Conservation (phyloP, 1,139 yeast species). For the Saccharomyces hybrid region DNA sequence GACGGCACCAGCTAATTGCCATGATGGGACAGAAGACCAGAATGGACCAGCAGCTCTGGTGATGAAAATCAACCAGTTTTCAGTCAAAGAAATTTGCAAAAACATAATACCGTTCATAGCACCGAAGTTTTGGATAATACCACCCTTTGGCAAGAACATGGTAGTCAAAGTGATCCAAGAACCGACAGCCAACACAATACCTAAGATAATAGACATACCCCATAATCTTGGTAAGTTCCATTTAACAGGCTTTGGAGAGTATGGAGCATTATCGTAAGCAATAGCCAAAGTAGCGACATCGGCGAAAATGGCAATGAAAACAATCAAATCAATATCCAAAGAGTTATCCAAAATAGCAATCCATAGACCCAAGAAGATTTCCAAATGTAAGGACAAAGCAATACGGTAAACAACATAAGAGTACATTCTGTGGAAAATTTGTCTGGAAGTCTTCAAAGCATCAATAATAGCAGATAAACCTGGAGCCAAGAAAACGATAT, state of each 20-base stretch:
- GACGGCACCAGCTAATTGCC: constrained; percentile 91
- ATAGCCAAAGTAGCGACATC: constrained; percentile 90
- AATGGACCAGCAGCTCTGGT: constrained; percentile 92
- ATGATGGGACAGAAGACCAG: constrained; percentile 85
- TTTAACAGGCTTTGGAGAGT: constrained; percentile 90
- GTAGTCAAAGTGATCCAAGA: constrained; percentile 88
- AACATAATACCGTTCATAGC: constrained; percentile 81
- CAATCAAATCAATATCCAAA: constrained; percentile 75
- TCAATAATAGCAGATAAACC: constrained; percentile 91
- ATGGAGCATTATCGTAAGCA: constrained; percentile 96
- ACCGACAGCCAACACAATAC: constrained; percentile 73
- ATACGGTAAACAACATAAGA: constrained; percentile 91
- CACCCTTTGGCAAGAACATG: constrained; percentile 76
- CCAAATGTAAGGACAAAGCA: constrained; percentile 85
- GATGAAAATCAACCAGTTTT: constrained; percentile 89
- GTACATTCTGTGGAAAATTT: constrained; percentile 96
- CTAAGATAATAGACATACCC: constrained; percentile 86
- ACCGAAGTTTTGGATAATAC: constrained; percentile 90
- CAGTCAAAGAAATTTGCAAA: constrained; percentile 84
- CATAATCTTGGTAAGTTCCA: constrained; percentile 97
- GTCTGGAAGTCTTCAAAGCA: constrained; percentile 87
- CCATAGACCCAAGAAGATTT: constrained; percentile 84
- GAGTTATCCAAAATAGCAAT: constrained; percentile 81
- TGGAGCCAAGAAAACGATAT: constrained; percentile 88
- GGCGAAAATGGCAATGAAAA: constrained; percentile 87